Base-by-base conservation (phyloP, 2,329 filamentous ascomycete species). In the Fusarium bulbicola region DNA sequence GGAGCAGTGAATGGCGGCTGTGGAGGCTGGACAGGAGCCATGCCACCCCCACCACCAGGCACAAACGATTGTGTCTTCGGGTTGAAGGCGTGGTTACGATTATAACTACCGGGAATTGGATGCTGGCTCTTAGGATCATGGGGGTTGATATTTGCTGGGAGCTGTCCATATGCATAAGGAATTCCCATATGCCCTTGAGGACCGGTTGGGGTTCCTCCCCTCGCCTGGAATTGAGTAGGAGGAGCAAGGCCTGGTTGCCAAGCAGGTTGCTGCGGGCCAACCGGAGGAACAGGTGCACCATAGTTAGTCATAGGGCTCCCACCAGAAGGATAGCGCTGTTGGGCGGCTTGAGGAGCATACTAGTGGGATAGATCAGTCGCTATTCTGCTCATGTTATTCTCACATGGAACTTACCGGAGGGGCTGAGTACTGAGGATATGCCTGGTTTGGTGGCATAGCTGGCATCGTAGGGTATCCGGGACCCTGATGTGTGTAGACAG, bases 31-130 rank as follows among this genome's bases (percentile, higher is more conserved):
- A 86, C 84, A 7, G 86, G 83, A 36, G 84, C 82, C 80, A 88
- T 85, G 32, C 85, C 84, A 71, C 89, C 43, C 24, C 43, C 79
- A 24, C 83, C 79, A 24, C 83, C 81, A 52, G 95, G 95, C 30
- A 97, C 90, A 81, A 98, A 98, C 0, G 95, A 93, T 79, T 97
- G 93, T 21, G 93, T 98, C 83, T 97, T 95, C 2, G 95, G 95
- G 79, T 98, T 98, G 84, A 98, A 98, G 18, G 92, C 90, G 76
- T 94, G 93, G 58, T 83, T 83, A 65, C 95, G 89, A 79, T 93
- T 94, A 74, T 90, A 97, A 82, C 92, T 96, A 40, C 94, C 94
- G 20, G 94, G 93, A 63, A 97, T 91, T 11, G 94, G 93, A 80
- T 97, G 94, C 79, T 95, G 92, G 65, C 89, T 90, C 81, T 93